Evolutionary conservation across 129 eudicot genomes (phyloP), one percentile per base, ranked within the genome.

Genomic region (Kitagawia praeruptora): DNA sequence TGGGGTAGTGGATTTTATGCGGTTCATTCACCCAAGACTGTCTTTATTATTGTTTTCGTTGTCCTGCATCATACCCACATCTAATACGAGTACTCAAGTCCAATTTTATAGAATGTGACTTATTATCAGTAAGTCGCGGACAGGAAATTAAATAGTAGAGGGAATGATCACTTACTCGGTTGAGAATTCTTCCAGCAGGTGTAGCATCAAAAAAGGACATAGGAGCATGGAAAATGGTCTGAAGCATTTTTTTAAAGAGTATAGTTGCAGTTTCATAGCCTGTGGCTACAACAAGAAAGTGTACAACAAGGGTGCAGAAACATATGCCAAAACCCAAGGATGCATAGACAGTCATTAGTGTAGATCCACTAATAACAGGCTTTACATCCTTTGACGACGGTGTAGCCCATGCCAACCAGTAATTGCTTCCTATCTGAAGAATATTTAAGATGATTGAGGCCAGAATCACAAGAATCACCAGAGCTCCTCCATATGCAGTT

Each of bases 171-270:
- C 71, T 79, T 89, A 96, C 99, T 95, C 99, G 93, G 54, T 91
- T 92, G 42, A 96, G 87, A 75, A 96, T 90, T 85, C 98, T 92
- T 80, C 99, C 97, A 0, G 99, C 89, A 77, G 99, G 99, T 71
- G 99, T 96, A 19, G 98, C 91, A 67, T 96, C 97, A 37, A 96
- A 96, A 85, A 92, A 96, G 5, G 99, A 90, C 97, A 96, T 92
- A 31, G 99, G 99, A 81, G 99, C 99, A 81, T 85, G 98, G 53
- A 95, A 81, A 64, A 95, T 86, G 87, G 95, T 87, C 73, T 78
- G 75, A 77, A 95, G 95, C 71, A 95, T 90, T 79, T 81, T 86
- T 25, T 80, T 72, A 80, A 95, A 95, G 85, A 90, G 89, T 54
- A 85, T 88, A 79, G 90, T 97, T 56, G 91, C 84, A 23, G 94